phyloP scores from a whole-genome alignment of 805 yeast species.

The Cyberlindnera xishuangbannaensis region DNA sequence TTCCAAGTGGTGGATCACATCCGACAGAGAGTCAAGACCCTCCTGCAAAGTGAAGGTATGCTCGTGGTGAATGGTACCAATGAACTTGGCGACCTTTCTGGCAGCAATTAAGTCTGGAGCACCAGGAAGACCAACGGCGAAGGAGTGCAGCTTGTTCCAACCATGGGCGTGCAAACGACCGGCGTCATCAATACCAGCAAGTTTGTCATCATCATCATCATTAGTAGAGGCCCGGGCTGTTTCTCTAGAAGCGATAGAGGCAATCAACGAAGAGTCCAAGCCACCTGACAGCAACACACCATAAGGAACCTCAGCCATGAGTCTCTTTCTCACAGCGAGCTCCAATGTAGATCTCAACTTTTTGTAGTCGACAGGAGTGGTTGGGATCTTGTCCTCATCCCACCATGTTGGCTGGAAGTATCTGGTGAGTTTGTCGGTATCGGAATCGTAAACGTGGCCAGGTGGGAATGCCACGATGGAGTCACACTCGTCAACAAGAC shows the following conservation, averaged over 20 bases:
- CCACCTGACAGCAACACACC: slow-evolving; percentile 98
- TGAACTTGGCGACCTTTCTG: slow-evolving; percentile 90
- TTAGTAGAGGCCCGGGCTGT: slow-evolving; percentile 64
- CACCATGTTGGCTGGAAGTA: slow-evolving; percentile 95
- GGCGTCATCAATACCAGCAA: slow-evolving; percentile 87
- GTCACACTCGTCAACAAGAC: slow-evolving; percentile 93
- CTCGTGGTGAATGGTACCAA: slow-evolving; percentile 95
- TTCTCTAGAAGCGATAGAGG: slow-evolving; percentile 96
- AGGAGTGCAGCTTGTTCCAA: slow-evolving; percentile 85
- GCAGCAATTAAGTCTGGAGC: slow-evolving; percentile 99
- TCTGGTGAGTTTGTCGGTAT: slow-evolving; percentile 77
- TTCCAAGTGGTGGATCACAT: slow-evolving; percentile 93
- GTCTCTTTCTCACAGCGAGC: slow-evolving; percentile 94
- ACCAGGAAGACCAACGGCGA: slow-evolving; percentile 94
- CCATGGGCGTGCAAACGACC: slow-evolving; percentile 79
- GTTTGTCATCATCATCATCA: slow-evolving; percentile 41
- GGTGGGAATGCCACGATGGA: slow-evolving; percentile 93
- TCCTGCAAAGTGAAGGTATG: slow-evolving; percentile 96
- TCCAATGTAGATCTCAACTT: slow-evolving; percentile 77
- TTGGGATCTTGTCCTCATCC: slow-evolving; percentile 73
- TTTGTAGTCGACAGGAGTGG: slow-evolving; percentile 67
- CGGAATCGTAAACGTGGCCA: slow-evolving; percentile 93
- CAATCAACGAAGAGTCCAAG: slow-evolving; percentile 92
- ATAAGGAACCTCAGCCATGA: slow-evolving; percentile 99
- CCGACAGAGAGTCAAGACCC: slow-evolving; percentile 92